Conservation (phyloP, 2,329 filamentous ascomycete genomes). For the Lasiodiplodia sp. region DNA sequence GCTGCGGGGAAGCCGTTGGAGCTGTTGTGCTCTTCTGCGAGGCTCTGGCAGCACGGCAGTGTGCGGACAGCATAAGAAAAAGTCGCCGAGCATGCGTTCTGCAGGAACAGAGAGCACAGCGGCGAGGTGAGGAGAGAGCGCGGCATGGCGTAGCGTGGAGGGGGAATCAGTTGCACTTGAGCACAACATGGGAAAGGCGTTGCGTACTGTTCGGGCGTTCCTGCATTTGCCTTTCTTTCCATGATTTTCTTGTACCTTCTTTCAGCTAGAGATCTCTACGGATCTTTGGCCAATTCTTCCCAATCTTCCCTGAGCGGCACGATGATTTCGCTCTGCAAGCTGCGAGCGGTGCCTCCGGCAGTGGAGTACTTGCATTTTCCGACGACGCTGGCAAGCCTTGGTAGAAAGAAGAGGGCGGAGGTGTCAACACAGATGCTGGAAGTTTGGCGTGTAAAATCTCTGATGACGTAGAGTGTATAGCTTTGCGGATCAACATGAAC, state of each 20-base stretch:
- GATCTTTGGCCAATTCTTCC: constrained; percentile 17
- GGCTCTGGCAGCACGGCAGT: not conserved
- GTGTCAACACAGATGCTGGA: constrained; percentile 28
- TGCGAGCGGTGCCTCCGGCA: constrained; percentile 9
- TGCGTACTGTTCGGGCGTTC: not conserved
- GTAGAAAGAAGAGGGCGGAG: constrained; percentile 31
- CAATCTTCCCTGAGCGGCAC: constrained; percentile 30
- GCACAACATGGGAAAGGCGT: not conserved
- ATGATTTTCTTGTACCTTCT: not conserved
- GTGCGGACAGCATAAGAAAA: not conserved
- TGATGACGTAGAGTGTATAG: not conserved
- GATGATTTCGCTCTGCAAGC: constrained; percentile 24
- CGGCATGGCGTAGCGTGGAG: not conserved
- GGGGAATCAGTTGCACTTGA: not conserved
- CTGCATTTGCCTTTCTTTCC: not conserved
- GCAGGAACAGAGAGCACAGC: constrained; percentile 11
- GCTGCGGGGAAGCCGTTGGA: constrained; percentile 13
- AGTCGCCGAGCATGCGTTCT: not conserved
- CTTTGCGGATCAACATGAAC: not conserved
- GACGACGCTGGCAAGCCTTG: constrained; percentile 30
- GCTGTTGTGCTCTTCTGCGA: not conserved
- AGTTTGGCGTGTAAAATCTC: constrained; percentile 8
- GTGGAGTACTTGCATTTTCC: constrained; percentile 27
- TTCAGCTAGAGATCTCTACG: not conserved
- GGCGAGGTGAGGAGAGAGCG: not conserved